These are phyloP conservation scores for Nitzschia palea DNA, from an alignment of 108 stramenopile genomes.

Conservation along the genomic window DNA sequence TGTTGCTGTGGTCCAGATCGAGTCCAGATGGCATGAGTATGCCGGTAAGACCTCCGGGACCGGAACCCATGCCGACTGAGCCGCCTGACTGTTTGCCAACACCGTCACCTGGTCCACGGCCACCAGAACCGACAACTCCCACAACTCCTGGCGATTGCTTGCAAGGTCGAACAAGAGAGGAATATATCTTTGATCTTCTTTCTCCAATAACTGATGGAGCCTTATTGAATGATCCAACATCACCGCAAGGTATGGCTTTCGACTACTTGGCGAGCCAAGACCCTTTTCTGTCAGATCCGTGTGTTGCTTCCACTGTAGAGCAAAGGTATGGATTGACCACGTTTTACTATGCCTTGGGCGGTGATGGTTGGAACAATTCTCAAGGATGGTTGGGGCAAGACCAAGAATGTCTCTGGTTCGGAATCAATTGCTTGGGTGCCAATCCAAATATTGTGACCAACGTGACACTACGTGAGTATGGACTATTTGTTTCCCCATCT, in stretches of 20 bases:
- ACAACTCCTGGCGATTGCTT: slow-evolving; percentile 16
- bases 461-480: slow-evolving; percentile 31
- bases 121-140: neutral
- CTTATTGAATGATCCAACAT: slow-evolving; percentile 26
- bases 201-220: slow-evolving; percentile 5
- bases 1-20: neutral
- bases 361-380: slow-evolving; percentile 27
- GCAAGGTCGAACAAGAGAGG: slow-evolving; percentile 20
- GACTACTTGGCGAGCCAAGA: slow-evolving; percentile 34
- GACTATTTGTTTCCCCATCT: neutral
- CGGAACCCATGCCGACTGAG: neutral
- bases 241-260: slow-evolving; percentile 46
- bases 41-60: slow-evolving; percentile 8
- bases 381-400: slow-evolving; percentile 51
- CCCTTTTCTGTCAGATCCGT: slow-evolving; percentile 26
- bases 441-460: slow-evolving; percentile 2
- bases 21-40: slow-evolving; percentile 27
- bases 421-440: slow-evolving; percentile 41
- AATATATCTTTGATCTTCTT: slow-evolving; percentile 26
- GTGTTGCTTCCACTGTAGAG: slow-evolving; percentile 27
- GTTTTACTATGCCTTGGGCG: slow-evolving; percentile 53
- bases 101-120: slow-evolving; percentile 2
- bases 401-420: slow-evolving; percentile 70
- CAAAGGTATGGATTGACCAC: slow-evolving; percentile 61
- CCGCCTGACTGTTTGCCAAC: neutral